phyloP scores from a whole-genome alignment of 2,329 filamentous ascomycete genomes.

The Venturia pyrina region DNA sequence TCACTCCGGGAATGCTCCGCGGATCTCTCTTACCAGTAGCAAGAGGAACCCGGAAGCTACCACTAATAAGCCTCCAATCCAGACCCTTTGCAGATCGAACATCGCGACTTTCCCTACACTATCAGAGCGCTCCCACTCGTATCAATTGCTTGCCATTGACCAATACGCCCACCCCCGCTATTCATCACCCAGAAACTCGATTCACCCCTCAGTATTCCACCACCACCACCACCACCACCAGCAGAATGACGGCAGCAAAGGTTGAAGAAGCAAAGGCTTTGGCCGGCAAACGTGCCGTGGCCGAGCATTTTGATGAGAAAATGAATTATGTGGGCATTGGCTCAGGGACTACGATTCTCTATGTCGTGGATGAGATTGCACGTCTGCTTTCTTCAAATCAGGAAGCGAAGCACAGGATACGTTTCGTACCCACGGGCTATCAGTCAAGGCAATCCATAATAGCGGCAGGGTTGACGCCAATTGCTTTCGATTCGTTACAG shows the following conservation, averaged over 20 bases:
- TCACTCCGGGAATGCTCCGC: neutral
- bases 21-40: neutral
- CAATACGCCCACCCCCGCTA: neutral
- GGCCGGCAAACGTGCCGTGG: conserved; percentile 12
- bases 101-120: neutral
- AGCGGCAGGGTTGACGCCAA: conserved; percentile 63
- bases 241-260: conserved; percentile 5
- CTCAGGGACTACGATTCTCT: conserved; percentile 71
- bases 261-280: conserved; percentile 13
- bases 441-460: conserved; percentile 83
- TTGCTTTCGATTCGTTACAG: conserved; percentile 68
- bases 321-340: conserved; percentile 67
- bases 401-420: conserved; percentile 43
- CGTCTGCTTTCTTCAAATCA: conserved; percentile 35
- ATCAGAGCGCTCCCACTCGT: neutral
- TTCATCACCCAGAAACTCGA: neutral
- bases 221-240: neutral
- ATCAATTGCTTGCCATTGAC: neutral
- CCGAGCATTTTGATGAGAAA: conserved; percentile 56
- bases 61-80: neutral
- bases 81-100: neutral
- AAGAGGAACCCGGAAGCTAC: neutral
- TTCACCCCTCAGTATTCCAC: neutral
- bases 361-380: conserved; percentile 72
- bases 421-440: conserved; percentile 85